phyloP scores from a whole-genome alignment of 148 eudicot species.

The Persicaria maculosa region DNA sequence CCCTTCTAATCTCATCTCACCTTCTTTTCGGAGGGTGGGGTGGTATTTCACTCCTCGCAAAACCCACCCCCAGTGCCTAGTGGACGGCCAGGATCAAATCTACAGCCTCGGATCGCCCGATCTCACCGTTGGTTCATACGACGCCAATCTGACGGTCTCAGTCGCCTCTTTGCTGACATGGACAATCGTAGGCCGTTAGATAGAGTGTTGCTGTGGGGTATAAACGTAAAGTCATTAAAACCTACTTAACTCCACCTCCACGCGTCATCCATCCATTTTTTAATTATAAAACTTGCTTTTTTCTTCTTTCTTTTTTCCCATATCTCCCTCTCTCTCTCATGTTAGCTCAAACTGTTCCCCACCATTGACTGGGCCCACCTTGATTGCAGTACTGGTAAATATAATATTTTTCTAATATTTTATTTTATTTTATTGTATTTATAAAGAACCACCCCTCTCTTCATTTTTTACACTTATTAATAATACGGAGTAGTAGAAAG shows the following conservation, averaged over 20 bases:
- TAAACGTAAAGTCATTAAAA: slow-evolving; percentile 9
- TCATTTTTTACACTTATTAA: background rate
- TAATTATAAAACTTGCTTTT: slow-evolving; percentile 3
- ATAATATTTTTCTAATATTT: background rate
- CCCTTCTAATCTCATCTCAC: slow-evolving; percentile 27
- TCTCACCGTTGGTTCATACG: slow-evolving; percentile 30
- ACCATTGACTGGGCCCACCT: slow-evolving; percentile 13
- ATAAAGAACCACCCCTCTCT: background rate
- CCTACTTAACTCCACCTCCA: slow-evolving; percentile 16
- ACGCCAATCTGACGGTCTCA: background rate
- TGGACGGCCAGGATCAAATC: slow-evolving; percentile 46
- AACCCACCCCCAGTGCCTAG: slow-evolving; percentile 34
- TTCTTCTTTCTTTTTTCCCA: background rate
- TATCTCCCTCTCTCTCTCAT: background rate
- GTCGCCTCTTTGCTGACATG: background rate
- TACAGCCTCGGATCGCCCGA: slow-evolving; percentile 16
- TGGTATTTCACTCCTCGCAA: slow-evolving; percentile 33
- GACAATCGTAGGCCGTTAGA: background rate
- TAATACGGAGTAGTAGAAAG: background rate
- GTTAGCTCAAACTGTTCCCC: background rate
- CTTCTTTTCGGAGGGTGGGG: slow-evolving; percentile 12
- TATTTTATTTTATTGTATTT: background rate
- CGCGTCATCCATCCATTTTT: slow-evolving; percentile 9
- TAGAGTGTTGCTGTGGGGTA: slow-evolving; percentile 4
- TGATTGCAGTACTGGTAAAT: background rate